These are phyloP conservation scores for Pseudozyma tsukubaensis DNA, from an alignment of 1,284 basidiomycete genomes.

Conservation along the genomic window DNA sequence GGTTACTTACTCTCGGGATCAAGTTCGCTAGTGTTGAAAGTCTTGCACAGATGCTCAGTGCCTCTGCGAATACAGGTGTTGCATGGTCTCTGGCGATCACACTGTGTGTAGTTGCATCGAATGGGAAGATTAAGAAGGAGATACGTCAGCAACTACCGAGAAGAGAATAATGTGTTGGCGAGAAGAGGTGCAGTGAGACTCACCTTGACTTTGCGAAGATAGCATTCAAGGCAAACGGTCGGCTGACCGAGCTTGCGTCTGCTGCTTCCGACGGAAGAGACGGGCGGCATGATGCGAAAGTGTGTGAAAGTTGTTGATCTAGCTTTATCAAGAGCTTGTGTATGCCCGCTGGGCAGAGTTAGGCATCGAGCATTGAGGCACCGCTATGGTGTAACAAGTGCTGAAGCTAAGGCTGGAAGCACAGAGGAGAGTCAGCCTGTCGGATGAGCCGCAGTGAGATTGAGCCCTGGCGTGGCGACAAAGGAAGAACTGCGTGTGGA, in stretches of 20 bases:
- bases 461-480: too few species aligned
- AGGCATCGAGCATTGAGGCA: background rate
- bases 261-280: slow-evolving; percentile 37
- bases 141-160: too few species aligned
- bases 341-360: background rate
- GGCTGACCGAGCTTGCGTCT: slow-evolving; percentile 49
- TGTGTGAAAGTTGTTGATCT: background rate
- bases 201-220: slow-evolving; percentile 52
- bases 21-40: slow-evolving; percentile 49
- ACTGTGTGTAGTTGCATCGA: too few species aligned
- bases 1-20: slow-evolving; percentile 50
- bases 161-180: background rate
- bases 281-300: slow-evolving; percentile 31
- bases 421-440: background rate
- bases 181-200: slow-evolving; percentile 5
- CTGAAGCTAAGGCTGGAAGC: too few species aligned
- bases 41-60: slow-evolving; percentile 51
- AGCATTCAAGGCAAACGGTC: slow-evolving; percentile 54
- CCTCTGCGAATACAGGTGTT: slow-evolving; percentile 38
- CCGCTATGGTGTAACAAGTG: background rate
- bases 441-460: background rate
- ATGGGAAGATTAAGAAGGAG: background rate
- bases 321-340: background rate
- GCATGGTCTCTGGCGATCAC: slow-evolving; percentile 50
- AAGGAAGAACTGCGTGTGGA: too few species aligned